A percentile compares a stretch with the other conserved stretches of the same genome.
Evolutionary conservation across 257 asterid genomes (phyloP).

Genomic region (Lithospermum erythrorhizon): DNA sequence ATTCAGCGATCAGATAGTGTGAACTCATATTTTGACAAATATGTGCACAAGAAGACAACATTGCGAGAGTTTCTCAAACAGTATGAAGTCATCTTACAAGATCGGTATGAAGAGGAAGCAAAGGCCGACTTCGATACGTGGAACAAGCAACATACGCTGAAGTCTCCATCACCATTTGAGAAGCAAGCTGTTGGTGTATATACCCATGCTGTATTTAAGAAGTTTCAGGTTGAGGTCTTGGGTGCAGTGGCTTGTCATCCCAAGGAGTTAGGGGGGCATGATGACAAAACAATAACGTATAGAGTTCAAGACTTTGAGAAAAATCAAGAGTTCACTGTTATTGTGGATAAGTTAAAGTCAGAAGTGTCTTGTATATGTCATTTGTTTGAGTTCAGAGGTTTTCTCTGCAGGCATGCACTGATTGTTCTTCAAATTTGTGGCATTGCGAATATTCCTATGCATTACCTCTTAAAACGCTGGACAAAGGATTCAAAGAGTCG

Average conservation of each 20-base stretch:
- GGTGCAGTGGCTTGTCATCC: constrained; percentile 95
- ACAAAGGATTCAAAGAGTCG: constrained; percentile 70
- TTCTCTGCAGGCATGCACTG: constrained; percentile 84
- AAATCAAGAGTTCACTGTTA: constrained; percentile 58
- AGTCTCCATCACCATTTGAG: constrained; percentile 96
- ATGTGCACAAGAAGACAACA: constrained; percentile 79
- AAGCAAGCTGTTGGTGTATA: constrained; percentile 69
- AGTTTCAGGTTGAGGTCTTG: constrained; percentile 79
- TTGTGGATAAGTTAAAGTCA: constrained; percentile 53
- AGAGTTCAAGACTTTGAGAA: constrained; percentile 77
- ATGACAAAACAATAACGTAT: constrained; percentile 36
- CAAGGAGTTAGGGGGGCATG: constrained; percentile 44
- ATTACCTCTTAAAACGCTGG: constrained; percentile 87
- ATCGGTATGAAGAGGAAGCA: constrained; percentile 93
- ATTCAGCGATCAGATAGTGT: constrained; percentile 74
- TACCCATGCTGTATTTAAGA: constrained; percentile 66
- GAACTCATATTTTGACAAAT: constrained; percentile 82
- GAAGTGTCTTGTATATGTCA: constrained; percentile 80
- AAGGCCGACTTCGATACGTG: constrained; percentile 82
- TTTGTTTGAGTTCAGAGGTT: constrained; percentile 79
- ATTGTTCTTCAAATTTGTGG: constrained; percentile 83
- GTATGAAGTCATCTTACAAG: constrained; percentile 66
- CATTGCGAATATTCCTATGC: constrained; percentile 60
- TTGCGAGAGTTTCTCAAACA: constrained; percentile 73
- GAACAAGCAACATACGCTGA: constrained; percentile 75